Percentiles rank a stretch among this genome's conserved stretches.
These are phyloP conservation scores for Hysterium pulicare DNA, from an alignment of 2,329 filamentous ascomycete genomes.

Conservation along the genomic window DNA sequence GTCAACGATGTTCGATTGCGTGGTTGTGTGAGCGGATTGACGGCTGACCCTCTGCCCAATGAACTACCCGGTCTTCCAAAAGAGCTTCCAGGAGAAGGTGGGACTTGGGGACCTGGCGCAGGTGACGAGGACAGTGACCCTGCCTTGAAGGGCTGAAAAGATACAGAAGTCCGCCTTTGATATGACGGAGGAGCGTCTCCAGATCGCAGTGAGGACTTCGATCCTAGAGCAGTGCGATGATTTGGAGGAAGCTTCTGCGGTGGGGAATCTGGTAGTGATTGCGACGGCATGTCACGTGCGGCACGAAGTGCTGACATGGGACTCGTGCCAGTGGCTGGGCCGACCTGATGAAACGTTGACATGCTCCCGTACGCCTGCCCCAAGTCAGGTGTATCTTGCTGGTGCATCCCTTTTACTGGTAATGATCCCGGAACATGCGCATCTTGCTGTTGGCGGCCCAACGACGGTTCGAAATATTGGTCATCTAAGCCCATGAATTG, in stretches of 20 bases:
- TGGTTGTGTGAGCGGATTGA: constrained; percentile 45
- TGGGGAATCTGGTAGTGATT: constrained; percentile 50
- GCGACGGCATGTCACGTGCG: constrained; percentile 55
- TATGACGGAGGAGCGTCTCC: constrained; percentile 49
- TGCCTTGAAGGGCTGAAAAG: constrained; percentile 94
- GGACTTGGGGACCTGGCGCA: constrained; percentile 48
- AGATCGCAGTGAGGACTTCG: constrained; percentile 49
- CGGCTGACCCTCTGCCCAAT: constrained; percentile 16
- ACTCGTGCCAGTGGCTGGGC: constrained; percentile 72
- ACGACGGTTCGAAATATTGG: constrained; percentile 76
- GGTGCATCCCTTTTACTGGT: constrained; percentile 56
- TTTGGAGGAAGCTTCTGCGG: constrained; percentile 49
- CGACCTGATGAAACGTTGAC: constrained; percentile 81
- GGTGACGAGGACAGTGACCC: constrained; percentile 92
- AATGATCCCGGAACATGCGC: constrained; percentile 68
- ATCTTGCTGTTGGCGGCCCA: constrained; percentile 49
- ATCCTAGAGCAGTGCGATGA: constrained; percentile 44
- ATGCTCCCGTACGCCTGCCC: constrained; percentile 85
- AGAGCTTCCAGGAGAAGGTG: constrained; percentile 53
- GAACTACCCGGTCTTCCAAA: constrained; percentile 35
- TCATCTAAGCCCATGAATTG: constrained; percentile 91
- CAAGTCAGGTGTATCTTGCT: constrained; percentile 54
- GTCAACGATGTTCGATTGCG: constrained; percentile 71
- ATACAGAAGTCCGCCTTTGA: constrained; percentile 74
- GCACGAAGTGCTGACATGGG: constrained; percentile 80